Percentiles rank a stretch among this genome's conserved stretches.
These are phyloP conservation scores for Scenedesmus sp. DNA, from an alignment of 163 green algal genomes.

Conservation along the genomic window DNA sequence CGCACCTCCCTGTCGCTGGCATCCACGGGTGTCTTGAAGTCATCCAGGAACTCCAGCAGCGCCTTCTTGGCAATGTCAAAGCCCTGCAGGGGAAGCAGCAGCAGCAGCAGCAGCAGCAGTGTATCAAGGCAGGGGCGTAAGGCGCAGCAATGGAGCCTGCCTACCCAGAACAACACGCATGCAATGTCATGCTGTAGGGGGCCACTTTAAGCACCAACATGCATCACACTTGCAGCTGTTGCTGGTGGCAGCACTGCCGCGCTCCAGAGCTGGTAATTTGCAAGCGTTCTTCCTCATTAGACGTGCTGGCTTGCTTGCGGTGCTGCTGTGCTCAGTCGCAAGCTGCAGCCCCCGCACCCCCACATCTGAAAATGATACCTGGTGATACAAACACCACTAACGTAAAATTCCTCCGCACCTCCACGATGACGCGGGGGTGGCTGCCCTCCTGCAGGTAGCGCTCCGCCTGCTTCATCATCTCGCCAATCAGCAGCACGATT, in stretches of 20 bases:
- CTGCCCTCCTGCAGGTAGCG: slow-evolving; percentile 94
- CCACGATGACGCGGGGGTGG: slow-evolving; percentile 96
- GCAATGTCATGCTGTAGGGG: no score
- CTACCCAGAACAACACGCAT: not conserved
- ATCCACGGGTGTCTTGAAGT: slow-evolving; percentile 82
- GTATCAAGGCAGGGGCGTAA: not conserved
- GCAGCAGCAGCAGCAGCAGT: not conserved
- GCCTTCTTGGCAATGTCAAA: slow-evolving; percentile 94
- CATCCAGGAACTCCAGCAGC: slow-evolving; percentile 92
- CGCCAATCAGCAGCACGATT: slow-evolving; percentile 97
- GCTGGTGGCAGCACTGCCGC: no score
- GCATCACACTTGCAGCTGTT: no score
- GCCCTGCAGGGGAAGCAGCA: slow-evolving; percentile 68
- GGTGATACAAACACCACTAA: not conserved
- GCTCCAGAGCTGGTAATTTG: no score
- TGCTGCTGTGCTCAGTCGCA: not conserved
- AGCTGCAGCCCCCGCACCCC: not conserved
- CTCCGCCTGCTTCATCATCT: slow-evolving; percentile 99
- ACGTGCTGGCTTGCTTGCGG: not conserved
- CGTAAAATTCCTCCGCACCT: slow-evolving; percentile 65
- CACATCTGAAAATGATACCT: not conserved
- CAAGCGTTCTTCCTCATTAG: no score
- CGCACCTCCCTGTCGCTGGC: slow-evolving; percentile 41
- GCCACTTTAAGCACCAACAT: no score
- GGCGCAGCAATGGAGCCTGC: not conserved